Evolutionary conservation across 169 alveolate genomes (phyloP).

Genomic region (Besnoitia besnoiti): DNA sequence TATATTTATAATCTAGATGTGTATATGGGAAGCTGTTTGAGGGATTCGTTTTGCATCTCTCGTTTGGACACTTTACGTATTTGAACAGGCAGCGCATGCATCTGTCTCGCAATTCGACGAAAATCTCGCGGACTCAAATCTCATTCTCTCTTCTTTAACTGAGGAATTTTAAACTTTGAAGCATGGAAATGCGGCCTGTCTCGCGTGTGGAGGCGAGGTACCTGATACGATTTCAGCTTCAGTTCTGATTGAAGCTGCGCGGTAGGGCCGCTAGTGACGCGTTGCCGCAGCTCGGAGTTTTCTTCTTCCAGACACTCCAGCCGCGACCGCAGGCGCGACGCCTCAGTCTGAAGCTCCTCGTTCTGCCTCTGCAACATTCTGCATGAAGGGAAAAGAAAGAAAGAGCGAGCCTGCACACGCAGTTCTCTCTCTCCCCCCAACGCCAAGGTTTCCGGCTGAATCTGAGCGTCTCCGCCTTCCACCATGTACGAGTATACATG

Average conservation of each 20-base stretch:
- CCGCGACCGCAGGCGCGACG: background rate
- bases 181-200: too few species aligned
- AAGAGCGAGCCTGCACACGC: background rate
- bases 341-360: background rate
- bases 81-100: too few species aligned
- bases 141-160: too few species aligned
- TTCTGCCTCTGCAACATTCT: background rate
- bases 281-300: slow-evolving; percentile 7
- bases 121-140: too few species aligned
- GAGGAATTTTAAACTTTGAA: too few species aligned
- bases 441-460: too few species aligned
- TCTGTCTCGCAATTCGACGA: too few species aligned
- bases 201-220: too few species aligned
- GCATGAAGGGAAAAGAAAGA: background rate
- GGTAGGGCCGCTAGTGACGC: background rate
- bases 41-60: background rate
- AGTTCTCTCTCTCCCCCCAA: too few species aligned
- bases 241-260: slow-evolving; percentile 50
- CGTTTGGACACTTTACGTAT: background rate
- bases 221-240: slow-evolving; percentile 46
- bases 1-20: background rate
- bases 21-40: background rate
- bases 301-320: slow-evolving; percentile 13
- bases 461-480: background rate
- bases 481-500: background rate